Percentiles rank a stretch among this genome's conserved stretches.
Conservation (phyloP, 805 yeast species). For the Saccharomycopsis amapae region DNA sequence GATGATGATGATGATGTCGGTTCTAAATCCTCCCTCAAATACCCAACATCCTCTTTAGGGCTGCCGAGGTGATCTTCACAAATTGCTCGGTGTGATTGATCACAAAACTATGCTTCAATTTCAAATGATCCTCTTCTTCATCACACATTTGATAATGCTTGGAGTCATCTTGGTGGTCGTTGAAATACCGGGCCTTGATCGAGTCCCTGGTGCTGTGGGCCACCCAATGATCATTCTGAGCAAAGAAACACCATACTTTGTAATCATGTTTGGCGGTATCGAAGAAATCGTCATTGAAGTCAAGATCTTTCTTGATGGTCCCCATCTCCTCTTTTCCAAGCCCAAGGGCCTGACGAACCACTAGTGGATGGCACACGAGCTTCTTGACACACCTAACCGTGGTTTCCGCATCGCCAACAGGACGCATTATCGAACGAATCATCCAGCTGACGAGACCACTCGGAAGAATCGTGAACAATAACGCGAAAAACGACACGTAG, state of each 20-base stretch:
- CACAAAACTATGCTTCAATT: slow-evolving; percentile 19
- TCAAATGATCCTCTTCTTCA: slow-evolving; percentile 6
- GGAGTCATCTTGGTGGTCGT: background rate
- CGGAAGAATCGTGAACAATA: background rate
- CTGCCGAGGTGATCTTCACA: slow-evolving; percentile 9
- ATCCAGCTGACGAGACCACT: background rate
- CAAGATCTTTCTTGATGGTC: slow-evolving; percentile 41
- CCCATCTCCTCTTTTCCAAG: slow-evolving; percentile 57
- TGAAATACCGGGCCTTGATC: slow-evolving; percentile 8
- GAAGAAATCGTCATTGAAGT: slow-evolving; percentile 44
- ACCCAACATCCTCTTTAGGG: slow-evolving; percentile 2
- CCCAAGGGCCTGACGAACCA: slow-evolving; percentile 47
- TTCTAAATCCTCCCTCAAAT: too few species aligned
- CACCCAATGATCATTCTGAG: slow-evolving; percentile 63
- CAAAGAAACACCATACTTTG: slow-evolving; percentile 50
- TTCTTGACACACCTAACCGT: slow-evolving; percentile 36
- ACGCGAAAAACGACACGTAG: background rate
- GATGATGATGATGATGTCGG: too few species aligned
- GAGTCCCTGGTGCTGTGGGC: slow-evolving; percentile 37
- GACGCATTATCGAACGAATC: background rate
- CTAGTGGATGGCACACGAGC: slow-evolving; percentile 35
- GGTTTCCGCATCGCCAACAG: background rate
- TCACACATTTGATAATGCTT: slow-evolving; percentile 7
- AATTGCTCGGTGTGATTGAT: slow-evolving; percentile 15
- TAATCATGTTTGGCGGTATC: slow-evolving; percentile 25